phyloP scores from a whole-genome alignment of 257 asterid genomes.

The Salvia rosmarinus region DNA sequence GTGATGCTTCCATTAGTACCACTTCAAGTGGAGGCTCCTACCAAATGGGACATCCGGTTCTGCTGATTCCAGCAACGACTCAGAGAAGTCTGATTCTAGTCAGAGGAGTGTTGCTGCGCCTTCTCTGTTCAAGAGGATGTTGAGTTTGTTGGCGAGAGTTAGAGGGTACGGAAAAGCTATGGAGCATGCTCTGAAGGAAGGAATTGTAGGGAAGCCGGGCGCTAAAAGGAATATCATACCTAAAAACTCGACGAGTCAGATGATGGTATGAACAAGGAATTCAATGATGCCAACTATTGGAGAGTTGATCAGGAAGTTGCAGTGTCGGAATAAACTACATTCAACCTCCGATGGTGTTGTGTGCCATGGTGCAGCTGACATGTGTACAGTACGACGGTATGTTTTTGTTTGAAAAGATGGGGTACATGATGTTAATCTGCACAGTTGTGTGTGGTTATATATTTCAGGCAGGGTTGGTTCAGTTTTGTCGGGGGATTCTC shows the following conservation, averaged over 20 bases:
- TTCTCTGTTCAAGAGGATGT: constrained; percentile 89
- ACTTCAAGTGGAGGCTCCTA: constrained; percentile 46
- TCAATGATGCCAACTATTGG: constrained; percentile 86
- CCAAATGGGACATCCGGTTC: constrained; percentile 53
- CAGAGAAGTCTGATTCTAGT: constrained; percentile 46
- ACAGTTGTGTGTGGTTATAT: constrained; percentile 29
- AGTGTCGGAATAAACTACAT: constrained; percentile 52
- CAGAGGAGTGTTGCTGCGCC: constrained; percentile 56
- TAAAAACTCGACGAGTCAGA: constrained; percentile 55
- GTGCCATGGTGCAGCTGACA: constrained; percentile 23
- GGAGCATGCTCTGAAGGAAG: constrained; percentile 94
- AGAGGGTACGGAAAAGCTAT: constrained; percentile 84
- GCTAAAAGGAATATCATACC: constrained; percentile 54
- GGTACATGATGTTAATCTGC: constrained; percentile 19
- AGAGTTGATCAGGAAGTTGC: constrained; percentile 91
- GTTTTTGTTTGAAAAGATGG: constrained; percentile 27
- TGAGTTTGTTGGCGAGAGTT: constrained; percentile 94
- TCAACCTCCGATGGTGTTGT: neutral
- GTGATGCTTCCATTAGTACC: constrained; percentile 35
- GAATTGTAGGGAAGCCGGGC: constrained; percentile 90
- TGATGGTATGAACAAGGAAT: constrained; percentile 62
- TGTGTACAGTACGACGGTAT: constrained; percentile 37
- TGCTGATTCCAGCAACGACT: constrained; percentile 40
- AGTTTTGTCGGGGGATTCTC: constrained; percentile 36
- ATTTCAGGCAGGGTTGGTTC: constrained; percentile 38